Evolutionary conservation across 1,139 yeast species (phyloP), one percentile per base, ranked within the genome.

Genomic region (Taphrina populina): DNA sequence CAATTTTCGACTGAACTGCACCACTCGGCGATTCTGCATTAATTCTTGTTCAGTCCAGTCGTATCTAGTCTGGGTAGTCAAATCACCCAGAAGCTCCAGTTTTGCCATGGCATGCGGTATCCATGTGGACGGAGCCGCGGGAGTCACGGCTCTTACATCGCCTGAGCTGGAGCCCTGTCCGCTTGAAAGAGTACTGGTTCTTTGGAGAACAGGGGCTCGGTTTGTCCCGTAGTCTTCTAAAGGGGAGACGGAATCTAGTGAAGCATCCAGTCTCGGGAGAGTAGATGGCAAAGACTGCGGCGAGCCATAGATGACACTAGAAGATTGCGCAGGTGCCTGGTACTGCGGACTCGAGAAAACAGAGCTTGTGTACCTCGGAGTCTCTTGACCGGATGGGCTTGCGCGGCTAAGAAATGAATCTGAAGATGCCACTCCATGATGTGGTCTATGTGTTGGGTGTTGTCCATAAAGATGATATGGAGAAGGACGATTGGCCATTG

Each of bases 31-130:
- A 29, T 66, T 64, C 4, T 63, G 65, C 41, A 63, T 62, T 65
- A 66, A 63, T 52, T 70, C 73, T 29, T 64, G 65, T 29, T 62
- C 60, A 1, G 69, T 62, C 73, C 73, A 70, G 57, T 64, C 61
- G n/a, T n/a, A n/a, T 32, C 61, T 64, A 4, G 70, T 64, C 68
- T 72, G 65, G 19, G 61, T 61, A 39, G 65, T 67, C 36, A 73
- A 62, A 52, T 71, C 65, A 7, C 74, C 73, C 8, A 64, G 61
- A 19, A 72, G 65, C 32, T 52, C 63, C 55, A 59, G 59, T 46
- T 56, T 57, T 17, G 60, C 64, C 39, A 21, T 56, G 46, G 23
- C 51, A 13, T 29, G 20, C 7, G 54, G 54, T 10, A 49, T 15
- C 54, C 54, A 49, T 17, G 26, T 33, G n/a, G 52, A 20, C 13